Evolutionary conservation across 805 yeast species (phyloP).

Genomic region (Debaryomyces prosopidis): DNA sequence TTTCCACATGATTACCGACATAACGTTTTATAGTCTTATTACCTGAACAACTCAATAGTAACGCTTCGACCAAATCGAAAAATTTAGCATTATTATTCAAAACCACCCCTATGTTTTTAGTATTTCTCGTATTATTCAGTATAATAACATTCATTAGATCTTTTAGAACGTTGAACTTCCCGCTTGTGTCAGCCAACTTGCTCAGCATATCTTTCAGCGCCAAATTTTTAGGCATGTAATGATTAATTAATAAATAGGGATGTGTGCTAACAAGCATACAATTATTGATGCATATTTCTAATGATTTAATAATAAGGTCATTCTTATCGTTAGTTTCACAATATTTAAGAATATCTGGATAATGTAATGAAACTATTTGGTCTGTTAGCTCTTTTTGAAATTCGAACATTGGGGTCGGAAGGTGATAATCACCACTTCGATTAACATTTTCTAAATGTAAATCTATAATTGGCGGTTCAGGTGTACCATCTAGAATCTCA

Average conservation of each 20-base stretch:
- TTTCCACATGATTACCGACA: conserved; percentile 58
- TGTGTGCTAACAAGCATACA: conserved; percentile 82
- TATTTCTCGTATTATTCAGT: conserved; percentile 23
- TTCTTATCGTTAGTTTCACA: conserved; percentile 60
- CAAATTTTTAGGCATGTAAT: conserved; percentile 80
- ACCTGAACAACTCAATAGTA: conserved; percentile 56
- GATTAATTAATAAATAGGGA: conserved; percentile 82
- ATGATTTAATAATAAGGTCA: conserved; percentile 66
- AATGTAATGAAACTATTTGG: conserved; percentile 88
- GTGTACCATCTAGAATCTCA: conserved; percentile 76
- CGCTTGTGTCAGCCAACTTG: conserved; percentile 74
- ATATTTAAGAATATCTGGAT: conserved; percentile 84
- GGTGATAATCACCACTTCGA: conserved; percentile 62
- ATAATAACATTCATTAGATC: conserved; percentile 61
- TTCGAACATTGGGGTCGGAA: conserved; percentile 82
- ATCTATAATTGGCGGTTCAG: conserved; percentile 77
- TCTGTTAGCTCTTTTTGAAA: conserved; percentile 88
- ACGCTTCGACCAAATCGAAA: conserved; percentile 72
- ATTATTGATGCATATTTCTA: conserved; percentile 73
- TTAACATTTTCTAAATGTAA: conserved; percentile 46
- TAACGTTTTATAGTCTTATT: conserved; percentile 54
- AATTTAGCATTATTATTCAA: conserved; percentile 63
- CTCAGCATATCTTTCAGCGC: conserved; percentile 69
- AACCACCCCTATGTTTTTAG: conserved; percentile 64
- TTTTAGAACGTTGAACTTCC: conserved; percentile 73